A percentile compares a stretch with the other conserved stretches of the same genome.
phyloP scores from a whole-genome alignment of 169 alveolate species.

The Plasmodium sp. region DNA sequence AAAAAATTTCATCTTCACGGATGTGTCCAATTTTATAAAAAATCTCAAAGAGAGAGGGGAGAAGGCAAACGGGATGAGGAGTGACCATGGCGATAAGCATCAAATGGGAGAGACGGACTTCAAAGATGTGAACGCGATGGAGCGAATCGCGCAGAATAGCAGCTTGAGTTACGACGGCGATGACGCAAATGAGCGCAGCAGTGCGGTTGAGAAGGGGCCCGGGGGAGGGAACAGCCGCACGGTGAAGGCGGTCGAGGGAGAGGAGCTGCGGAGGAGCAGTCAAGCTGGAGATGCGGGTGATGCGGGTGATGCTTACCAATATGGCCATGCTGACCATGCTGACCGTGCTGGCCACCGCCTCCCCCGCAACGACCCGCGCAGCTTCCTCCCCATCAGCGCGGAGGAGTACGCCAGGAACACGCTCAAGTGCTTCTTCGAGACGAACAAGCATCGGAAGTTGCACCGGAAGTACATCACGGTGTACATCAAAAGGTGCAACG shows the following conservation, averaged over 20 bases:
- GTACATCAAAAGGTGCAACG: conserved; percentile 9
- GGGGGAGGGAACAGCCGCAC: too few species aligned
- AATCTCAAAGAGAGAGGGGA: conserved; percentile 6
- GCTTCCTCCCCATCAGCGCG: background rate
- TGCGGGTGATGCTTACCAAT: background rate
- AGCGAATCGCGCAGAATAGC: background rate
- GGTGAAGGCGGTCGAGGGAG: background rate
- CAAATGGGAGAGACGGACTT: background rate
- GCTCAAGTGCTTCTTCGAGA: conserved; percentile 37
- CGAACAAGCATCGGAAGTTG: conserved; percentile 14
- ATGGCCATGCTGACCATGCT: background rate
- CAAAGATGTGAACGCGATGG: background rate
- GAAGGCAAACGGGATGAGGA: background rate
- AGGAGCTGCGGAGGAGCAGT: background rate
- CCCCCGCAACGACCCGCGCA: background rate
- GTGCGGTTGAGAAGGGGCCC: background rate
- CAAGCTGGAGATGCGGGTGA: background rate
- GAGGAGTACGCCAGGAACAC: conserved; percentile 49
- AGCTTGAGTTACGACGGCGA: background rate
- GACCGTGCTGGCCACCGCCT: background rate
- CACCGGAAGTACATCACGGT: conserved; percentile 47
- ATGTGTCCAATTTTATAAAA: conserved; percentile 41
- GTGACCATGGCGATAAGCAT: background rate
- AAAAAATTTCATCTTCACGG: conserved; percentile 31
- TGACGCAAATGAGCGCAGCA: background rate